These are phyloP conservation scores for Canavalia gladiata DNA, from an alignment of 306 rosid species.

Conservation along the genomic window DNA sequence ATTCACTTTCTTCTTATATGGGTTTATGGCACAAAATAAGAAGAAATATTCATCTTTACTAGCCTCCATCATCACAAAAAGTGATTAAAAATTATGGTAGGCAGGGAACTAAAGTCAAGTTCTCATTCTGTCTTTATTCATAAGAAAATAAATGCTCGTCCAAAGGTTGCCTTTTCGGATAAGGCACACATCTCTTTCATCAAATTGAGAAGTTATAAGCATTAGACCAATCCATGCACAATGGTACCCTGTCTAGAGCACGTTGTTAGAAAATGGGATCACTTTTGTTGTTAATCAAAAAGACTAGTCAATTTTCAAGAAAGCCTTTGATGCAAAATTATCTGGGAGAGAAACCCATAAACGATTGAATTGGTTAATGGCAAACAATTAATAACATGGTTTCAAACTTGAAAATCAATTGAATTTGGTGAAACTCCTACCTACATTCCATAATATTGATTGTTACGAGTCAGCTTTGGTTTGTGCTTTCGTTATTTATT, in stretches of 20 bases:
- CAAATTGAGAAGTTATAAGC: conserved; percentile 6
- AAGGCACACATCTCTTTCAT: conserved; percentile 57
- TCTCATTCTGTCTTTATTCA: not conserved
- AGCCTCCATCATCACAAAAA: not conserved
- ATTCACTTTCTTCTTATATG: not conserved
- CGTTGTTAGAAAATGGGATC: conserved; percentile 22
- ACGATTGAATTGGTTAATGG: not conserved
- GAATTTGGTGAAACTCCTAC: not conserved
- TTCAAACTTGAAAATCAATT: not conserved
- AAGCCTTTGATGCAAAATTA: conserved; percentile 23
- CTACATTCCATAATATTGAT: not conserved
- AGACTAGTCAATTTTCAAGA: conserved; percentile 19
- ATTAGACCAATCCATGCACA: conserved; percentile 45
- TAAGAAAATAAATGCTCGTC: conserved; percentile 23
- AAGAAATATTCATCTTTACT: not conserved
- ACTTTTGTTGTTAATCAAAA: conserved; percentile 4
- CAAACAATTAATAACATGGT: not conserved
- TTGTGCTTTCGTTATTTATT: not conserved
- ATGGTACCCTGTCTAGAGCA: conserved; percentile 34
- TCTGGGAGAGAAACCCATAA: not conserved
- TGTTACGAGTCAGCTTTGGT: not conserved
- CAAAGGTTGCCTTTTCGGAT: conserved; percentile 50
- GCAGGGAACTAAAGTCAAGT: conserved; percentile 7
- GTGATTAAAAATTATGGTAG: not conserved
- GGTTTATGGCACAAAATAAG: not conserved